Conservation (phyloP, 208 protist genomes). For the Leishmania mexicana region DNA sequence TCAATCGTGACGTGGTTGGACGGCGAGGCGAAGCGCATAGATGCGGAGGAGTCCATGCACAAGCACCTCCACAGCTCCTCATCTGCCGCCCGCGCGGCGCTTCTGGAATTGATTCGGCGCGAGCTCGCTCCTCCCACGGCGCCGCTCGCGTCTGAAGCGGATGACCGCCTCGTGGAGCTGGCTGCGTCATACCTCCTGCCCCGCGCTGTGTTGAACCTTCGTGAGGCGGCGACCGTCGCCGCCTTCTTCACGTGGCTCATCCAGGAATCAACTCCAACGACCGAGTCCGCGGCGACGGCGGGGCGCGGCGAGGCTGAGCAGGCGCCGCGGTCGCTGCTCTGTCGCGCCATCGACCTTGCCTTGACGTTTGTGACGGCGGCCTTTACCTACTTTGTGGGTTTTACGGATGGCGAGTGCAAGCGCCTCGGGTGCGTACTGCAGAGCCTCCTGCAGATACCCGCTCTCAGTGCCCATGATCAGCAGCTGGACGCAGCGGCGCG, state of each 20-base stretch:
- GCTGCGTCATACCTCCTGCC: conserved; percentile 64
- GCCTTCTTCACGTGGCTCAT: conserved; percentile 63
- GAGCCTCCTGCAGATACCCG: conserved; percentile 26
- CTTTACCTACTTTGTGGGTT: conserved; percentile 70
- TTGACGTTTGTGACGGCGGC: conserved; percentile 51
- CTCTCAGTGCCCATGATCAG: conserved; percentile 15
- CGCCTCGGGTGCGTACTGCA: conserved; percentile 62
- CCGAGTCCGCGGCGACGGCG: not conserved
- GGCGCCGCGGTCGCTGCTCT: not conserved
- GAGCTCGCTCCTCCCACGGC: conserved; percentile 8
- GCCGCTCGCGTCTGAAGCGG: conserved; percentile 9
- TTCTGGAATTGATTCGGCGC: conserved; percentile 6
- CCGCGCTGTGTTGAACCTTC: conserved; percentile 67
- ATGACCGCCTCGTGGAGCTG: conserved; percentile 36
- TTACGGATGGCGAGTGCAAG: conserved; percentile 80
- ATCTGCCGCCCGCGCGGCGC: conserved; percentile 2
- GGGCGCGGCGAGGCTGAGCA: not conserved
- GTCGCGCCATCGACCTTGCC: conserved; percentile 42
- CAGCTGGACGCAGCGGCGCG: conserved; percentile 2
- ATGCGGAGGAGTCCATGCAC: conserved; percentile 52
- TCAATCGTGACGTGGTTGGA: conserved; percentile 34
- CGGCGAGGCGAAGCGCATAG: conserved; percentile 33
- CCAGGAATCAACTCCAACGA: conserved; percentile 1
- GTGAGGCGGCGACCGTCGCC: conserved; percentile 66
- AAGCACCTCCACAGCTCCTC: conserved; percentile 26